A percentile compares a stretch with the other conserved stretches of the same genome.
Conservation (phyloP, 805 yeast species). For the Wickerhamomyces sydowiorum region DNA sequence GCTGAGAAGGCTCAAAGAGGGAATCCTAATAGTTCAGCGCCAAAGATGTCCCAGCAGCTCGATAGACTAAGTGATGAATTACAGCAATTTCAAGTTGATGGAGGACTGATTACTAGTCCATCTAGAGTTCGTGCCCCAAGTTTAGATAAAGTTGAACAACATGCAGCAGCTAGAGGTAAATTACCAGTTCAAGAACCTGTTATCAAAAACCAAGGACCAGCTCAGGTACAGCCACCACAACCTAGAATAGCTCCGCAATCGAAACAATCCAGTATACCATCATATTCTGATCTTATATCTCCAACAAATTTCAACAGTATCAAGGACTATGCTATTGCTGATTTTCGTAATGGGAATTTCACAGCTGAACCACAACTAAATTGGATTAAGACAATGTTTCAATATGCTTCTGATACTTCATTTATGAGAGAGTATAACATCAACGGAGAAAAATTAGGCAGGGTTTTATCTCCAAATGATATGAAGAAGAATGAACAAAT, state of each 20-base stretch:
- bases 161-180: not conserved
- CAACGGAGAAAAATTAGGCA: slow-evolving; percentile 38
- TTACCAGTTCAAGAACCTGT: not conserved
- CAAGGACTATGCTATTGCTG: slow-evolving; percentile 28
- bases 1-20: not conserved
- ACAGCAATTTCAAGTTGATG: slow-evolving; percentile 1
- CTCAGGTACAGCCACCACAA: not conserved
- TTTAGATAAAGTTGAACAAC: not conserved
- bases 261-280: slow-evolving; percentile 9
- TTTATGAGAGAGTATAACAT: slow-evolving; percentile 39
- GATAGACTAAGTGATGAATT: slow-evolving; percentile 1
- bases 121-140: not conserved
- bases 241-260: slow-evolving; percentile 1
- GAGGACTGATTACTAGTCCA: not conserved
- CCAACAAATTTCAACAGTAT: slow-evolving; percentile 22
- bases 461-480: slow-evolving; percentile 34
- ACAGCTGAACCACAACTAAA: slow-evolving; percentile 51
- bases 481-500: slow-evolving; percentile 46
- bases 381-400: slow-evolving; percentile 56
- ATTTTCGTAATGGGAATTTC: slow-evolving; percentile 27
- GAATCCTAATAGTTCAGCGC: not conserved
- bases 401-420: slow-evolving; percentile 35
- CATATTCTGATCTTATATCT: slow-evolving; percentile 24
- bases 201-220: slow-evolving; percentile 1
- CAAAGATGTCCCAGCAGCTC: not conserved